These are phyloP conservation scores for Phialocephala subalpina DNA, from an alignment of 2,329 filamentous ascomycete species.

Conservation along the genomic window DNA sequence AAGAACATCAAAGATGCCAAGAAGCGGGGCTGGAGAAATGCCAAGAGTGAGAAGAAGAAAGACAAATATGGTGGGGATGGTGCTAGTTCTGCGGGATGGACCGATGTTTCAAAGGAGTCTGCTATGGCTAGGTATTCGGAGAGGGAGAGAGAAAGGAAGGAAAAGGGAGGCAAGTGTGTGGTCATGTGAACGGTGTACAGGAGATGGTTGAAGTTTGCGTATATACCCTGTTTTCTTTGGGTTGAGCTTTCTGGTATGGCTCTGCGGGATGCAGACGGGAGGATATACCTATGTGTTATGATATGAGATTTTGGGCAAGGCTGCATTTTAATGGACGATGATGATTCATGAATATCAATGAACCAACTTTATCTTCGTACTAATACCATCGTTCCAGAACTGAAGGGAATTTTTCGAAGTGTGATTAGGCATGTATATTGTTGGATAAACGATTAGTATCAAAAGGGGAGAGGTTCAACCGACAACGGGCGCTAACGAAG, in stretches of 20 bases:
- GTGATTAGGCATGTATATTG: neutral
- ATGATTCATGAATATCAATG: neutral
- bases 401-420: neutral
- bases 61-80: slow-evolving; percentile 50
- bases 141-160: slow-evolving; percentile 30
- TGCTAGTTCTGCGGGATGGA: slow-evolving; percentile 58
- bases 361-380: neutral
- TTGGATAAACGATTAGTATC: neutral
- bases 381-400: neutral
- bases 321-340: neutral
- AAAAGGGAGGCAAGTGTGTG: slow-evolving; percentile 56
- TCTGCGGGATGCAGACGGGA: neutral
- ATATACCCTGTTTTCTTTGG: slow-evolving; percentile 15
- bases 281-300: neutral
- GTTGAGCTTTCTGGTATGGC: neutral
- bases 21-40: slow-evolving; percentile 59
- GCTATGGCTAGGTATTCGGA: slow-evolving; percentile 16
- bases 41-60: slow-evolving; percentile 49
- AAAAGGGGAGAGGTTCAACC: slow-evolving; percentile 1
- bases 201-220: slow-evolving; percentile 4
- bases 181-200: slow-evolving; percentile 54
- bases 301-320: neutral
- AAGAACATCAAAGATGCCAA: slow-evolving; percentile 70
- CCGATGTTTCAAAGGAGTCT: slow-evolving; percentile 50
- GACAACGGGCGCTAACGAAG: slow-evolving; percentile 3